Percentiles rank a stretch among this genome's conserved stretches.
Conservation (phyloP, 257 asterid species). For the Lithospermum erythrorhizon region DNA sequence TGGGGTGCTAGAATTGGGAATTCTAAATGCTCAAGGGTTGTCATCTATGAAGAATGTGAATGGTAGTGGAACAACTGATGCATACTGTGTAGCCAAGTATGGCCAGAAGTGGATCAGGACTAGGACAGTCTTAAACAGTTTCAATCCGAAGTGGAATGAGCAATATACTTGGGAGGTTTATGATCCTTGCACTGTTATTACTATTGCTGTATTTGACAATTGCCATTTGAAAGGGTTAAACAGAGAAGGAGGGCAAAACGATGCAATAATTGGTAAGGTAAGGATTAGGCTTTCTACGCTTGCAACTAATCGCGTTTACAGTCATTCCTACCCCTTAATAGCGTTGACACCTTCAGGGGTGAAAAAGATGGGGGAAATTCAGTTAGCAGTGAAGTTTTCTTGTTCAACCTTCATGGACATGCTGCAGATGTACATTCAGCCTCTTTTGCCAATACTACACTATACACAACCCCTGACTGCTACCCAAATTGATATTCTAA, state of each 20-base stretch:
- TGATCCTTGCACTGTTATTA: conserved; percentile 81
- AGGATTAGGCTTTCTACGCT: conserved; percentile 68
- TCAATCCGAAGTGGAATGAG: conserved; percentile 77
- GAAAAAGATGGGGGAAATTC: conserved; percentile 78
- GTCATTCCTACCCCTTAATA: conserved; percentile 68
- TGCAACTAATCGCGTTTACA: conserved; percentile 58
- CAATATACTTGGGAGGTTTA: conserved; percentile 91
- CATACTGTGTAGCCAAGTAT: conserved; percentile 88
- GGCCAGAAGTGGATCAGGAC: conserved; percentile 96
- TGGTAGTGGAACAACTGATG: conserved; percentile 59
- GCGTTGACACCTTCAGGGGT: conserved; percentile 59
- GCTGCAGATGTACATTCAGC: conserved; percentile 43
- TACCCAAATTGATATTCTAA: conserved; percentile 49
- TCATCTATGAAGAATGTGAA: conserved; percentile 50
- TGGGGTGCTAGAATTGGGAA: conserved; percentile 78
- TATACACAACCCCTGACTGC: conserved; percentile 56
- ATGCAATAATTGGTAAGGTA: conserved; percentile 69
- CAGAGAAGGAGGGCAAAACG: conserved; percentile 28
- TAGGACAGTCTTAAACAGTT: conserved; percentile 47
- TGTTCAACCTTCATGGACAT: conserved; percentile 47
- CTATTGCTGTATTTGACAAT: conserved; percentile 69
- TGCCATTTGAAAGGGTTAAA: conserved; percentile 54
- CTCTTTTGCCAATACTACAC: conserved; percentile 54
- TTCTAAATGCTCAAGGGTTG: conserved; percentile 67
- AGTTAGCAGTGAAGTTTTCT: conserved; percentile 69